A percentile compares a stretch with the other conserved stretches of the same genome.
phyloP scores from a whole-genome alignment of 1,139 yeast species.

The Geotrichum histeridarum region DNA sequence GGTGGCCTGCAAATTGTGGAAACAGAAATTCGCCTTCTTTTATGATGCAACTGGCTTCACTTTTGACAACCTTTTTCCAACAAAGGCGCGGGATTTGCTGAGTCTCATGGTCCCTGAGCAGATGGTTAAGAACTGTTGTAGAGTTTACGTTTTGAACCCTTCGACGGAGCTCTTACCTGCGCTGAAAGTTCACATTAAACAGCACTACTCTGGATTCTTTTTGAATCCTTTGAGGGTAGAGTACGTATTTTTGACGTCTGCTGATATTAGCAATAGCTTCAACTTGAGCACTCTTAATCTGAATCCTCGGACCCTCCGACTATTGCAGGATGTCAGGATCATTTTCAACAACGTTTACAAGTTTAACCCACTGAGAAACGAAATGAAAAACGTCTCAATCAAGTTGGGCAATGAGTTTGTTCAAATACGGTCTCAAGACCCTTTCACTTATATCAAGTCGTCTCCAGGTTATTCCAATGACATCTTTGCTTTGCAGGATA shows the following conservation, averaged over 20 bases:
- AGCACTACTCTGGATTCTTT: conserved; percentile 24
- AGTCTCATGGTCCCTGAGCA: conserved; percentile 42
- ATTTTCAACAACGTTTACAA: conserved; percentile 22
- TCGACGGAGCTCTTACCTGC: conserved; percentile 44
- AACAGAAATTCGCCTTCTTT: conserved; percentile 56
- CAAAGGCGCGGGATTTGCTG: conserved; percentile 23
- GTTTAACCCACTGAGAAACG: conserved; percentile 13
- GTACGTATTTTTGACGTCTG: conserved; percentile 28
- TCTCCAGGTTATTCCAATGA: conserved; percentile 30
- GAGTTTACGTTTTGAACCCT: conserved; percentile 58
- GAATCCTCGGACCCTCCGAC: conserved; percentile 25
- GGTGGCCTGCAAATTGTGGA: conserved; percentile 70
- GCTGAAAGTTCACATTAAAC: conserved; percentile 30
- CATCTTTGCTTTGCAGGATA: conserved; percentile 30
- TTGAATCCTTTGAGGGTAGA: conserved; percentile 27
- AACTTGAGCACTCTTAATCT: conserved; percentile 26
- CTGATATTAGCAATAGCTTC: conserved; percentile 24
- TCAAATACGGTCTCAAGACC: conserved; percentile 48
- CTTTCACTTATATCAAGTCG: conserved; percentile 47
- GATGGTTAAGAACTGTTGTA: conserved; percentile 50
- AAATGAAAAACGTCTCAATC: conserved; percentile 42
- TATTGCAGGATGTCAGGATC: conserved; percentile 26
- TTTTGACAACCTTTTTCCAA: conserved; percentile 37
- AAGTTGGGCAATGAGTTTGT: conserved; percentile 67
- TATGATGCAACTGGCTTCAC: conserved; percentile 65